Percentiles rank a stretch among this genome's conserved stretches.
phyloP scores from a whole-genome alignment of 192 early-diverging fungal species.

The Chytriomyces hyalinus region DNA sequence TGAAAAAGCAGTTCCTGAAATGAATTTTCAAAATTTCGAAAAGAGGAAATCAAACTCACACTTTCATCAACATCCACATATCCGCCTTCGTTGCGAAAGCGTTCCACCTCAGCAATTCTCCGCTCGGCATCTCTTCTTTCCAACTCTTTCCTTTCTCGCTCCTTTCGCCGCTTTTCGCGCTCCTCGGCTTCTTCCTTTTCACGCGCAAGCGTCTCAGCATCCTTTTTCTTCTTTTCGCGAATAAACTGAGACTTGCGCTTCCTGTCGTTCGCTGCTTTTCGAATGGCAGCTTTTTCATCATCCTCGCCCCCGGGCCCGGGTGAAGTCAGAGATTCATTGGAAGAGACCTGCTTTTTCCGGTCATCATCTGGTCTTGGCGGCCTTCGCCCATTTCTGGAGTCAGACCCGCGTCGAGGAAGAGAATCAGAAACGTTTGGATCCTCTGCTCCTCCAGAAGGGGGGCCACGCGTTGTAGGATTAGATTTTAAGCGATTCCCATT shows the following conservation, averaged over 20 bases:
- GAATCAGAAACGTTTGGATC: not conserved
- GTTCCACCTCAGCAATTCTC: slow-evolving; percentile 12
- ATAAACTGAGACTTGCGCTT: slow-evolving; percentile 26
- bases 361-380: not conserved
- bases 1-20: not conserved
- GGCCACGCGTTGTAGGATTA: not conserved
- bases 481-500: not conserved
- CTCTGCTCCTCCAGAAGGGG: not conserved
- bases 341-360: not conserved
- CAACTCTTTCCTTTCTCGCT: slow-evolving; percentile 32
- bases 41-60: slow-evolving; percentile 3
- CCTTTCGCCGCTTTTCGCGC: slow-evolving; percentile 17
- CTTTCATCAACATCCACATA: slow-evolving; percentile 6
- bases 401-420: not conserved
- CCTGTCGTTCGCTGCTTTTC: slow-evolving; percentile 11
- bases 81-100: slow-evolving; percentile 16
- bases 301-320: slow-evolving; percentile 8
- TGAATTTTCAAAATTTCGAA: not conserved
- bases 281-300: slow-evolving; percentile 4
- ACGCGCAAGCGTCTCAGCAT: slow-evolving; percentile 7
- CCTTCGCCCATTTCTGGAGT: not conserved
- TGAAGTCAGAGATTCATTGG: too few relatives aligned
- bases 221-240: slow-evolving; percentile 28
- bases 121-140: slow-evolving; percentile 27
- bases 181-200: slow-evolving; percentile 26